Conservation (phyloP, 495 filamentous ascomycete genomes). For the Neurospora africana region DNA sequence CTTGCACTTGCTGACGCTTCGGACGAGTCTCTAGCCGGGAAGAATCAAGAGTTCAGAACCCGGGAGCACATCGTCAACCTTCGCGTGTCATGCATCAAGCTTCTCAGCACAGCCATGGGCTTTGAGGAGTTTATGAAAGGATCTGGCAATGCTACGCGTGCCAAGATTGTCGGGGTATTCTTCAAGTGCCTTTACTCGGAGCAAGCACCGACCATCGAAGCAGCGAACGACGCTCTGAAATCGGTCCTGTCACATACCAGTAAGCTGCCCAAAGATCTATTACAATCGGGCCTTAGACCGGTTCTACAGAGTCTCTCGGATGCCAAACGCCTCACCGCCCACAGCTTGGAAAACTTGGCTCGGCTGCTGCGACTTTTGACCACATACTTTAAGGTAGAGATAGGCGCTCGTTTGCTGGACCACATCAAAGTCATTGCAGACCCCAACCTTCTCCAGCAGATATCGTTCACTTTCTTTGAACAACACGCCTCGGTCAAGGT, state of each 20-base stretch:
- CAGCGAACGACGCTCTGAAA: constrained; percentile 78
- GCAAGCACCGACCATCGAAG: constrained; percentile 82
- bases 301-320: constrained; percentile 95
- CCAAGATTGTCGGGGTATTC: constrained; percentile 85
- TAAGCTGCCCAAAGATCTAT: constrained; percentile 88
- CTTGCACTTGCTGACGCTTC: constrained; percentile 86
- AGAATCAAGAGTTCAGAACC: constrained; percentile 79
- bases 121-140: constrained; percentile 76
- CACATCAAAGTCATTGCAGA: constrained; percentile 91
- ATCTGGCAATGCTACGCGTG: constrained; percentile 58
- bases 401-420: constrained; percentile 78
- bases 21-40: constrained; percentile 75
- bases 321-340: constrained; percentile 77
- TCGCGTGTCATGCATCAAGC: constrained; percentile 85
- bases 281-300: constrained; percentile 88
- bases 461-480: constrained; percentile 88
- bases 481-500: constrained; percentile 86
- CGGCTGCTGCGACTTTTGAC: constrained; percentile 81
- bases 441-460: constrained; percentile 64
- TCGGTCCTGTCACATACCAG: constrained; percentile 77
- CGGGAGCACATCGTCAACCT: constrained; percentile 83
- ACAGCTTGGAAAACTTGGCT: constrained; percentile 83
- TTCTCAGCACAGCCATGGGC: constrained; percentile 83
- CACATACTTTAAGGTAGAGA: constrained; percentile 98
- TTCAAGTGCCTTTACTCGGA: constrained; percentile 95